Evolutionary conservation across 108 stramenopile genomes (phyloP).

Genomic region (Epipyxis sp.): DNA sequence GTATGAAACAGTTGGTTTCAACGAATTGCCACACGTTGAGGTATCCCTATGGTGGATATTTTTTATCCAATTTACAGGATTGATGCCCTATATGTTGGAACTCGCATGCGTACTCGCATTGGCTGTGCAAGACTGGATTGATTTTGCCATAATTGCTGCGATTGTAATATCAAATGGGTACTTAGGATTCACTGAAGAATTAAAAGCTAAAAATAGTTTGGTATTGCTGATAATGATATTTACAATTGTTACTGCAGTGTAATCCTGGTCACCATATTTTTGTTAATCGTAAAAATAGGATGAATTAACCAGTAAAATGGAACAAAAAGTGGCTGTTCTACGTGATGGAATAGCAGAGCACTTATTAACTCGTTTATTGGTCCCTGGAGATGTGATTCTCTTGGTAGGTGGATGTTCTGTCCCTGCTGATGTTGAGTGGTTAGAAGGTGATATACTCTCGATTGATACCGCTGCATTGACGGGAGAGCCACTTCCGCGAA

Average conservation of each 20-base stretch:
- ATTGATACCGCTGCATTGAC: slow-evolving; percentile 74
- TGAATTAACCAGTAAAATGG: slow-evolving; percentile 55
- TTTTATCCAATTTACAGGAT: slow-evolving; percentile 2
- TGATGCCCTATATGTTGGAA: slow-evolving; percentile 28
- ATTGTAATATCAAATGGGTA: slow-evolving; percentile 65
- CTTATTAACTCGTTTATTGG: slow-evolving; percentile 56
- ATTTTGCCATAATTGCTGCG: slow-evolving; percentile 60
- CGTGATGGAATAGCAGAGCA: slow-evolving; percentile 56
- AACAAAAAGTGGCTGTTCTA: slow-evolving; percentile 56
- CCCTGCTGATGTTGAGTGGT: slow-evolving; percentile 70
- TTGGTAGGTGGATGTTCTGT: slow-evolving; percentile 68
- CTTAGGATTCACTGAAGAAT: slow-evolving; percentile 68
- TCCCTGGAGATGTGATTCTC: slow-evolving; percentile 75
- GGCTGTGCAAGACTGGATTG: slow-evolving; percentile 50
- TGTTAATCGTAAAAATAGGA: slow-evolving; percentile 37
- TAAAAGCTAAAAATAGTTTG: slow-evolving; percentile 49
- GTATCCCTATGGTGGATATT: slow-evolving; percentile 49
- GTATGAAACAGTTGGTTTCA: slow-evolving; percentile 45
- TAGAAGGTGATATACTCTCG: slow-evolving; percentile 62
- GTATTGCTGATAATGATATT: too few species aligned
- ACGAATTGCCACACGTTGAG: slow-evolving; percentile 47
- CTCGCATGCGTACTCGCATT: slow-evolving; percentile 22
- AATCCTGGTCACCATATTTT: too few species aligned
- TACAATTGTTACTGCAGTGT: too few species aligned
- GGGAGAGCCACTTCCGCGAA: slow-evolving; percentile 72